phyloP scores from a whole-genome alignment of 1,284 basidiomycete genomes.

The Melampsora americana region DNA sequence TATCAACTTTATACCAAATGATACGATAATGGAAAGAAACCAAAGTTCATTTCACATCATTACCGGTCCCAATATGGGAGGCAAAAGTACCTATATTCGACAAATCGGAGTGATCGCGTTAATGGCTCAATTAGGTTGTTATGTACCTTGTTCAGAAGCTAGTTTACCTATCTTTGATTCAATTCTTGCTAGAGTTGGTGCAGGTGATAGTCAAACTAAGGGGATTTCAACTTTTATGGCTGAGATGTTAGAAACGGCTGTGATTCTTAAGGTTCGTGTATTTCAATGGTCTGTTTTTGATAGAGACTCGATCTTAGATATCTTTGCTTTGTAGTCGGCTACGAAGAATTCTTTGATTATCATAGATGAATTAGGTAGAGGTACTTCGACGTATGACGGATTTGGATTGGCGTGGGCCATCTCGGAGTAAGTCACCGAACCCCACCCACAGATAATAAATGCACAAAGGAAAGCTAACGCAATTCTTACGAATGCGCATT shows the following conservation, averaged over 20 bases:
- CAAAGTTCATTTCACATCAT: slow-evolving; percentile 57
- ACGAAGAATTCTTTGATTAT: slow-evolving; percentile 91
- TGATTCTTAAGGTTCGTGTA: slow-evolving; percentile 75
- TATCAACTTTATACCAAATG: slow-evolving; percentile 90
- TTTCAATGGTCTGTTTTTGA: not conserved
- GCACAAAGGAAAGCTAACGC: not conserved
- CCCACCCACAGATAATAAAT: not conserved
- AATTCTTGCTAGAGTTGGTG: slow-evolving; percentile 90
- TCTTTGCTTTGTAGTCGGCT: slow-evolving; percentile 65
- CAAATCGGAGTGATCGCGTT: slow-evolving; percentile 87
- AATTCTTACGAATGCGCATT: not conserved
- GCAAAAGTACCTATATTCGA: slow-evolving; percentile 64
- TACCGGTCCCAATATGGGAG: slow-evolving; percentile 91
- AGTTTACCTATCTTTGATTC: slow-evolving; percentile 91
- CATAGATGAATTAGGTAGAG: slow-evolving; percentile 95
- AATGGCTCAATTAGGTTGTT: slow-evolving; percentile 92
- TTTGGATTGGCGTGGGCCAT: slow-evolving; percentile 99
- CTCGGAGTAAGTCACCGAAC: slow-evolving; percentile 68
- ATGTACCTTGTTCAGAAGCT: slow-evolving; percentile 81
- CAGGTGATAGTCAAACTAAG: slow-evolving; percentile 94
- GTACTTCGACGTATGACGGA: slow-evolving; percentile 98
- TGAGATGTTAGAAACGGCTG: slow-evolving; percentile 97
- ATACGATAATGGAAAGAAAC: slow-evolving; percentile 77
- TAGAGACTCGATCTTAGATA: not conserved
- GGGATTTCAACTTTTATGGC: slow-evolving; percentile 99